Evolutionary conservation across 345 rosid species (phyloP).

Genomic region (Populus euphratica): DNA sequence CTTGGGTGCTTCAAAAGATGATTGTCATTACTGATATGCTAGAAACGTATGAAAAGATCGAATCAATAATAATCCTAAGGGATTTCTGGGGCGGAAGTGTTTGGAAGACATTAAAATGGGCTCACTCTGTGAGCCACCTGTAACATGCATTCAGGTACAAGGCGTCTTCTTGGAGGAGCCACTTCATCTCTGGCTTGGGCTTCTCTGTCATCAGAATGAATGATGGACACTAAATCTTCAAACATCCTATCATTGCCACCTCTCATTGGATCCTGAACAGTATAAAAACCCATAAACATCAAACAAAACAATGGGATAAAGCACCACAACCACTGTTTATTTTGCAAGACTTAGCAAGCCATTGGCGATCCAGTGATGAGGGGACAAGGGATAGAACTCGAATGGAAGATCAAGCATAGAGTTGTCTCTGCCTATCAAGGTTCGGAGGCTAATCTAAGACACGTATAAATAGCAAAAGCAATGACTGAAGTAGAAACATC

Average conservation of each 20-base stretch:
- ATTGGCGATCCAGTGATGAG: neutral
- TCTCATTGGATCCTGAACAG: constrained; percentile 91
- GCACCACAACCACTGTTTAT: too few relatives aligned
- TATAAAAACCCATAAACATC: neutral
- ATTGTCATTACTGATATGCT: too few relatives aligned
- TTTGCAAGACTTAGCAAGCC: too few relatives aligned
- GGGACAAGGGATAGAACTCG: neutral
- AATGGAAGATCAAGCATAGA: neutral
- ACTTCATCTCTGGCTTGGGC: constrained; percentile 48
- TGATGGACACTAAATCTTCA: constrained; percentile 64
- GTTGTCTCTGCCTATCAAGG: too few relatives aligned
- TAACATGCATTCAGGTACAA: constrained; percentile 89
- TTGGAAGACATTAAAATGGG: constrained; percentile 52
- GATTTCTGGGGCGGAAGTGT: neutral
- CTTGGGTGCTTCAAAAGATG: too few relatives aligned
- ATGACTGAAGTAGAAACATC: neutral
- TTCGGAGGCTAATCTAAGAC: too few relatives aligned
- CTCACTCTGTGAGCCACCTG: constrained; percentile 76
- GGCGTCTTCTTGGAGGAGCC: constrained; percentile 78
- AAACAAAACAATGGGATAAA: neutral
- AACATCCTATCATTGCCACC: constrained; percentile 86
- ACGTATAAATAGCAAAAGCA: too few relatives aligned
- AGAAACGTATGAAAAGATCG: too few relatives aligned
- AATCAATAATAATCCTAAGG: neutral
- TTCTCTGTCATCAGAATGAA: constrained; percentile 57